phyloP scores from a whole-genome alignment of 441 rosid genomes.

The Macaranga tanarius region DNA sequence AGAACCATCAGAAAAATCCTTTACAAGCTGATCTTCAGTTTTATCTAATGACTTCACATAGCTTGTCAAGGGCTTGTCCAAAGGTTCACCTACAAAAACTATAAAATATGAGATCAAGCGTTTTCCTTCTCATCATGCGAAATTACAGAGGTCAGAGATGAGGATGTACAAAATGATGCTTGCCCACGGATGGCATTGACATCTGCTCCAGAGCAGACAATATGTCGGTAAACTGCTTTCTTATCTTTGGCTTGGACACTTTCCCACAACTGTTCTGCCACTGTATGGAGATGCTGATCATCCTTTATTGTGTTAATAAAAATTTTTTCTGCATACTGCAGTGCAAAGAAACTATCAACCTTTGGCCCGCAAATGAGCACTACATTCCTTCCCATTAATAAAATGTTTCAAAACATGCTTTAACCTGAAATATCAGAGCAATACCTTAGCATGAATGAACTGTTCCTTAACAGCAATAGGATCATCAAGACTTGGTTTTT shows the following conservation, averaged over 20 bases:
- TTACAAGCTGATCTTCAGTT: conserved; percentile 40
- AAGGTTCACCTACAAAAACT: conserved; percentile 42
- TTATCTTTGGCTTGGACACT: conserved; percentile 74
- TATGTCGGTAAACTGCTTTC: conserved; percentile 77
- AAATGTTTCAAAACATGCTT: not conserved
- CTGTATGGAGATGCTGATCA: conserved; percentile 41
- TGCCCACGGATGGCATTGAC: conserved; percentile 64
- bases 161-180: conserved; percentile 50
- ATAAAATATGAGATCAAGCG: conserved; percentile 32
- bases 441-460: conserved; percentile 94
- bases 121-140: conserved; percentile 38
- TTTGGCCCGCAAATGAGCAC: not conserved
- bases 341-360: conserved; percentile 24
- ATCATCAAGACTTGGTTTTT: conserved; percentile 73
- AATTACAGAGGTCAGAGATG: conserved; percentile 50
- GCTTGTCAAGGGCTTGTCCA: conserved; percentile 43
- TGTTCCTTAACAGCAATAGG: conserved; percentile 78
- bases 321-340: conserved; percentile 82
- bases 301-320: conserved; percentile 63
- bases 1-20: conserved; percentile 57
- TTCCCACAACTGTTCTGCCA: conserved; percentile 67
- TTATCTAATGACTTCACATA: conserved; percentile 33
- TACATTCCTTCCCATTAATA: not conserved
- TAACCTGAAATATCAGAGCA: conserved; percentile 5
- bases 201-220: conserved; percentile 70